Base-by-base conservation (phyloP, 2,329 filamentous ascomycete genomes). In the Escovopsis sp. region DNA sequence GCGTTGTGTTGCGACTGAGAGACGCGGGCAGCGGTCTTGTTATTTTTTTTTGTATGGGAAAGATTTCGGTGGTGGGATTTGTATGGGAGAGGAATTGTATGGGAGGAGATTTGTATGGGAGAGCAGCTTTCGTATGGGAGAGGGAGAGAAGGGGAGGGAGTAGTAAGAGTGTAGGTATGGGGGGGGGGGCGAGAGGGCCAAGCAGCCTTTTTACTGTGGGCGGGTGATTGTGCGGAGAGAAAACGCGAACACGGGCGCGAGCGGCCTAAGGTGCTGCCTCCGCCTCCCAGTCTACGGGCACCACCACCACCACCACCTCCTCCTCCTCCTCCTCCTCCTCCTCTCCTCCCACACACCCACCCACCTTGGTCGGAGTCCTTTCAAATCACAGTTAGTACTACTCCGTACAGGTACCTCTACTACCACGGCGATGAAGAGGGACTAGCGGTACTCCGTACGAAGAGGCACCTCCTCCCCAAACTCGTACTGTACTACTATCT, bases 121-220 rank as follows among this genome's bases (percentile, higher is more conserved):
- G 27, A 29, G 20, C 20, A 20, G 20, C 11, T 29, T 27, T 29
- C 8, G 27, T 29, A 29, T 29, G 27, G 27, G 27, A 29, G 27
- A 29, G 27, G 5, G 20, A 20, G 64, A 69, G 68, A 71, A 67
- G 68, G 64, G 58, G 62, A 62, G 64, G 63, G 53, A 65, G 66
- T 65, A 35, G 68, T 29, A 29, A 29, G 27, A 29, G 27, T 29
- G 8, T 29, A 29, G 11, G 27, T 70, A 71, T 67, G 68, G 67
- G 68, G 66, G 63, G 63, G 27, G 27, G 27, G 27, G 27, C 7
- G 27, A 29, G 58, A 64, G 61, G 62, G 64, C 63, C 63, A 63
- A 64, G 65, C 65, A 65, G 66, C 70, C 70, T 75, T 77, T 76
- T 76, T 74, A 76, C 71, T 74, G 71, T 71, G 71, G 67, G 68